Conservation (phyloP, 1,284 basidiomycete genomes). For the Neolentinus lepideus region DNA sequence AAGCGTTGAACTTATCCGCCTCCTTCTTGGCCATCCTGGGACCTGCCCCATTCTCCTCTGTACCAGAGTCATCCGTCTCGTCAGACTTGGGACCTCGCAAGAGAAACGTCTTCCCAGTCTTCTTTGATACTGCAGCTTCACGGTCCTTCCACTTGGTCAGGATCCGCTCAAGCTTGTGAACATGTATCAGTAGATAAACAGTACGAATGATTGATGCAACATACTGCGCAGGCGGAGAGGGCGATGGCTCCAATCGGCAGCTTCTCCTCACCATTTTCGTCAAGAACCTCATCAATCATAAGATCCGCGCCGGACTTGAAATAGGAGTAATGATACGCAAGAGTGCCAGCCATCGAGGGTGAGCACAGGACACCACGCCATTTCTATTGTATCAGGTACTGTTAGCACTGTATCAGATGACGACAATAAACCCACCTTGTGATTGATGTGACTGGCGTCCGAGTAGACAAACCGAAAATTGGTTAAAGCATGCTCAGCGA, state of each 20-base stretch:
- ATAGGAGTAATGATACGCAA: neutral
- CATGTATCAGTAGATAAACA: neutral
- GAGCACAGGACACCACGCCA: neutral
- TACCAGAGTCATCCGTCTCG: neutral
- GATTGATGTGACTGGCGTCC: neutral
- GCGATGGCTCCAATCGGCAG: neutral
- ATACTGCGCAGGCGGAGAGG: neutral
- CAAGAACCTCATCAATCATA: neutral
- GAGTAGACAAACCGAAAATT: neutral
- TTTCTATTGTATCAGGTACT: neutral
- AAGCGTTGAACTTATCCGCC: neutral
- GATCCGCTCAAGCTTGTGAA: neutral
- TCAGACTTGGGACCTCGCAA: neutral
- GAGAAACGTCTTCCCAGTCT: neutral
- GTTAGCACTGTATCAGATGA: neutral
- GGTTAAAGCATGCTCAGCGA: neutral
- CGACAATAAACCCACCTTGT: neutral
- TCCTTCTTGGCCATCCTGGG: too few species aligned
- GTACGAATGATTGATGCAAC: neutral
- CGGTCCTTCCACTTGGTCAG: neutral
- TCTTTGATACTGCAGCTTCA: neutral
- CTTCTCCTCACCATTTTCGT: neutral
- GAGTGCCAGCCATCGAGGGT: neutral
- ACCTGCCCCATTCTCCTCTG: too few species aligned
- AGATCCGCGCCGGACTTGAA: neutral